Conservation (phyloP, 2,329 filamentous ascomycete genomes). For the Hirsutella thompsonii region DNA sequence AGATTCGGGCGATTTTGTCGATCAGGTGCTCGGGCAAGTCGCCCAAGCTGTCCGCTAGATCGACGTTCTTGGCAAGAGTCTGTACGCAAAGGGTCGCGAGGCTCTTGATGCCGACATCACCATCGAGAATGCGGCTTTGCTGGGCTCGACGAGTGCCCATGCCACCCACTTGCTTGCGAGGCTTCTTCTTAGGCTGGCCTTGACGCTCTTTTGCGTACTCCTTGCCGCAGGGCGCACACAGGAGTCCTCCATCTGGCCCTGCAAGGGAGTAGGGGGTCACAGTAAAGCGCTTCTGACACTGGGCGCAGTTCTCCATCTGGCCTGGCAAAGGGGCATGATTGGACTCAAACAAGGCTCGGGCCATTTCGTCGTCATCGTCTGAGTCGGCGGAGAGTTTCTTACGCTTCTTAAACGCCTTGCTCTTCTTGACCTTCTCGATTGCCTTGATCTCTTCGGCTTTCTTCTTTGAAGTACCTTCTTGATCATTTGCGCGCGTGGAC, state of each 20-base stretch:
- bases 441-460: slow-evolving; percentile 33
- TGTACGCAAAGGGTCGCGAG: slow-evolving; percentile 53
- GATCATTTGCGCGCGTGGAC: neutral
- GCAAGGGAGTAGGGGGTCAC: slow-evolving; percentile 81
- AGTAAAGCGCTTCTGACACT: slow-evolving; percentile 79
- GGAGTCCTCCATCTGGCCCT: slow-evolving; percentile 71
- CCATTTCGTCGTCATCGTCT: slow-evolving; percentile 38
- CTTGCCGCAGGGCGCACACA: slow-evolving; percentile 73
- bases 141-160: slow-evolving; percentile 57
- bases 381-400: slow-evolving; percentile 25
- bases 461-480: neutral
- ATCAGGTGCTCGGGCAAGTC: slow-evolving; percentile 41
- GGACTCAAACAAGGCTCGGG: slow-evolving; percentile 33
- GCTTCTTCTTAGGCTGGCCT: slow-evolving; percentile 21
- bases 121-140: slow-evolving; percentile 77
- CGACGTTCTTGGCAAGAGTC: slow-evolving; percentile 48
- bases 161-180: slow-evolving; percentile 37
- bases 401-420: slow-evolving; percentile 43
- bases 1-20: slow-evolving; percentile 45
- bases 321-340: slow-evolving; percentile 51
- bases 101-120: slow-evolving; percentile 55
- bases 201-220: slow-evolving; percentile 52
- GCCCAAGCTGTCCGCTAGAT: slow-evolving; percentile 48
- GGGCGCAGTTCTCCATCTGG: slow-evolving; percentile 78
- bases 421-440: slow-evolving; percentile 48